Evolutionary conservation across 2,329 filamentous ascomycete genomes (phyloP).

Genomic region (Colletotrichum navitas): DNA sequence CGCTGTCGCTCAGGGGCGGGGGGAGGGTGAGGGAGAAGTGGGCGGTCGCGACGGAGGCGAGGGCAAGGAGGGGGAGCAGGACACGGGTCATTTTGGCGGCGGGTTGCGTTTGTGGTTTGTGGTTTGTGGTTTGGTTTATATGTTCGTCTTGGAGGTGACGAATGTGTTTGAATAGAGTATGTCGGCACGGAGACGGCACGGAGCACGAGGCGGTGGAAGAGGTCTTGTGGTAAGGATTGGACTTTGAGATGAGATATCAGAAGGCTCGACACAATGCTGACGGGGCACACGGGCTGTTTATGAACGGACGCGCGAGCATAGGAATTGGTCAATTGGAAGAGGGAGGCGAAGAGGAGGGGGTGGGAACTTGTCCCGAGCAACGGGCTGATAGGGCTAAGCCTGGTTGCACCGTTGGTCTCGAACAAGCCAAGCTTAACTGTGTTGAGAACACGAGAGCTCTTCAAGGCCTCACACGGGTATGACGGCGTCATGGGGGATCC

Average conservation of each 20-base stretch:
- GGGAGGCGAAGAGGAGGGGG: background rate
- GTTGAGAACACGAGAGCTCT: background rate
- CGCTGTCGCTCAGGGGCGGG: conserved; percentile 59
- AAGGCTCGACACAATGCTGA: background rate
- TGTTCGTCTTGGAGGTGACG: background rate
- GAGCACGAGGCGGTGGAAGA: background rate
- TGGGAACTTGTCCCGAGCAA: background rate
- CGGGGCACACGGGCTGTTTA: conserved; percentile 14
- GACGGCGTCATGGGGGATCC: background rate
- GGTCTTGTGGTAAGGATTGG: background rate
- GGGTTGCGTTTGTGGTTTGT: background rate
- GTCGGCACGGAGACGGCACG: background rate
- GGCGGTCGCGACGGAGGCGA: conserved; percentile 56
- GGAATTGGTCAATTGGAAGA: conserved; percentile 15
- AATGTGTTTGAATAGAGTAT: background rate
- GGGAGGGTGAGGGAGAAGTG: conserved; percentile 68
- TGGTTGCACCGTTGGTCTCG: conserved; percentile 6
- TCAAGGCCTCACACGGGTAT: background rate
- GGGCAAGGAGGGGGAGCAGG: conserved; percentile 54
- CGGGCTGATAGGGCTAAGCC: conserved; percentile 4
- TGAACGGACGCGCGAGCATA: conserved; percentile 2
- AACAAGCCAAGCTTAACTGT: background rate
- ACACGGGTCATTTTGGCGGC: conserved; percentile 40
- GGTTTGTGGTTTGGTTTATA: background rate
- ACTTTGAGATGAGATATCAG: background rate